Evolutionary conservation across 1,284 basidiomycete species (phyloP), one percentile per base, ranked within the genome.

Genomic region (Apiotrichum mycotoxinovorans): DNA sequence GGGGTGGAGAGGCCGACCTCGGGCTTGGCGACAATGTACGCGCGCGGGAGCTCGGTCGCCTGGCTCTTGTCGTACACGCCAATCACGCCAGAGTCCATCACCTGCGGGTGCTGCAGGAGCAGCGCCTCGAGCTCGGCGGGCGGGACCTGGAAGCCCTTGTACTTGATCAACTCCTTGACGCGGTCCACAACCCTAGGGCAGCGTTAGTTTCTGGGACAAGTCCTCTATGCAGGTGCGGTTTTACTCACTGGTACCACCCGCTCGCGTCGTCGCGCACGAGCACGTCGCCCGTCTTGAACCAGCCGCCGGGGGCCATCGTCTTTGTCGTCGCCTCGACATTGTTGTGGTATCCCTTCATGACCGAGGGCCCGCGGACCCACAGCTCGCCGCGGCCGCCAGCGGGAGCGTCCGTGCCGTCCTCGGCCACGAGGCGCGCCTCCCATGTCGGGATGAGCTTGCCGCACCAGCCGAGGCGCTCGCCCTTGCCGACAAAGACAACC

Each of bases 251-350:
- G 44, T 35, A 78, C 62, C 74, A 78, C 2, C 88, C 89, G 2
- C 89, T 83, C 25, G 23, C 49, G 3, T 72, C 63, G 62, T 88
- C 86, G 11, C 82, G 72, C 14, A 81, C 73, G 0, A 82, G 85
- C 45, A 91, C 82, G 72, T 92, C 89, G 1, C 89, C 89, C 0
- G 88, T 92, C 79, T 87, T 89, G 80, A 89, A 87, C 87, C 87
- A 92, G 3, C 83, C 82, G 1, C 69, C 72, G 3, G 17, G 49
- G 0, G 87, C 89, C 63, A 91, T 87, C 2, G 84, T 75, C 17
- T 84, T 80, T 18, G 74, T 72, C 0, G 88, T 91, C 8, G 89
- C 88, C 18, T 75, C 73, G 0, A 78, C 75, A 61, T 91, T 89
- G 67, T 85, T 85, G 65, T 79, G 75, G 66, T 82, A 83, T 10